phyloP scores from a whole-genome alignment of 1,139 yeast genomes.

The Suhomyces panamericanus region DNA sequence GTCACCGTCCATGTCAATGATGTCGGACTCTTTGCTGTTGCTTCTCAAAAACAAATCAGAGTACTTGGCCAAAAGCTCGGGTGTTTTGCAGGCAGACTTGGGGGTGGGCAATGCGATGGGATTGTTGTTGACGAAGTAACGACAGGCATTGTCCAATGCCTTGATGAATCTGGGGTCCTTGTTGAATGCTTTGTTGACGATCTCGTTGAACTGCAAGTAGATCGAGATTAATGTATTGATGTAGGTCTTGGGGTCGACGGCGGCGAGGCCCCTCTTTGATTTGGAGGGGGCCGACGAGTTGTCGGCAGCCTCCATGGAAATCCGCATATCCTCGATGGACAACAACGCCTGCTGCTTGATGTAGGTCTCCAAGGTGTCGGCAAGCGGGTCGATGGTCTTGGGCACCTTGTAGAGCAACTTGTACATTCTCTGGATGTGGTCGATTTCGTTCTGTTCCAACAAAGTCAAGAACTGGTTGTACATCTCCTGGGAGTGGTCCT shows the following conservation, averaged over 20 bases:
- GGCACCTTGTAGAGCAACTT: conserved; percentile 73
- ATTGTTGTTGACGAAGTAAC: conserved; percentile 79
- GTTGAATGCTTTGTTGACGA: conserved; percentile 71
- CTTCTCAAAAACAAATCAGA: conserved; percentile 82
- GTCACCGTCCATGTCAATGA: conserved; percentile 72
- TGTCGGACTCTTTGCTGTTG: conserved; percentile 68
- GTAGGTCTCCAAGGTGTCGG: conserved; percentile 69
- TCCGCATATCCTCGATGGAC: conserved; percentile 65
- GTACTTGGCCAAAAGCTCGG: conserved; percentile 88
- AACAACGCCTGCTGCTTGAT: conserved; percentile 72
- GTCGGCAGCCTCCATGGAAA: conserved; percentile 34
- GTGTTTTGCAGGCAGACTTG: conserved; percentile 61
- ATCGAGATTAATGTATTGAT: conserved; percentile 75
- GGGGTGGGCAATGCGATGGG: conserved; percentile 69
- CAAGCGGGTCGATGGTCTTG: conserved; percentile 73
- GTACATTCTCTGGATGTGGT: conserved; percentile 80
- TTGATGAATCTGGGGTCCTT: conserved; percentile 79
- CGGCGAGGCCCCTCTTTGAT: conserved; percentile 27
- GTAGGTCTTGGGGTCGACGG: conserved; percentile 73
- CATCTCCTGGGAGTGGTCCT: conserved; percentile 74
- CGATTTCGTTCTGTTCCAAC: conserved; percentile 73
- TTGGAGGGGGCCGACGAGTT: conserved; percentile 10
- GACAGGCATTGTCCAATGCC: conserved; percentile 88
- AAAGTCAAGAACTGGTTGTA: conserved; percentile 74
- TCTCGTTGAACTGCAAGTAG: conserved; percentile 62